Base-by-base conservation (phyloP, 768 basidiomycete species). In the Suillus placidus region DNA sequence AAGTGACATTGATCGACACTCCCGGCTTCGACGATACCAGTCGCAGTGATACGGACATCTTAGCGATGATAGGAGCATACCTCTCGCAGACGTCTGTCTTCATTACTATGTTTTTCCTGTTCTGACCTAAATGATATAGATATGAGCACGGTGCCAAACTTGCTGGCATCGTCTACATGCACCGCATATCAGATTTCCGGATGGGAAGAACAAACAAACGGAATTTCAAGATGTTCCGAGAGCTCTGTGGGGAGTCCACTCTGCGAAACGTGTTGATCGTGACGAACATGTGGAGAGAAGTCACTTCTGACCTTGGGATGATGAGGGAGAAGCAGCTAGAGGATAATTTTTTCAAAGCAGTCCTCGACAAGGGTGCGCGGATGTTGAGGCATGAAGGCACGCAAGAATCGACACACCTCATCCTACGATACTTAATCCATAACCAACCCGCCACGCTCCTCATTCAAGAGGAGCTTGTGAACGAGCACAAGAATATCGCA, bases 1-100 rank as follows among this genome's bases (percentile, higher is more conserved):
- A 63, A 18, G 77, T 87, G 42, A 81, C 75, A 0, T 71, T 88
- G 20, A 81, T 88, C 55, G 87, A 88, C 67, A 88, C 87, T 0
- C 87, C 87, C 0, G 87, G 87, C 6, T 88, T 87, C 64, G 87
- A 87, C 66, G 85, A 87, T 69, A 83, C 85, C 4, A 66, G 61
- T 12, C 78, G 76, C 57, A 82, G 79, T 55, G 85, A 86, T 61
- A 78, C 81, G 0, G 83, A 82, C 18, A 73, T 87, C 16, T 73
- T 86, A 34, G 66, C 63, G 67, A 62, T 73, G 73, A 83, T 84
- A 38, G 80, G 82, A 71, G 78, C 8, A 14, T 67, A 66, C 54
- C 67, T 67, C 16, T 63, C 63, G 2, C 61, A 67, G 32, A 66
- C 65, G 67, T 67, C 32, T 57, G 67, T 61, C 20, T 58, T 35